Evolutionary conservation across 495 filamentous ascomycete genomes (phyloP).

Genomic region (Oidiodendron maius): DNA sequence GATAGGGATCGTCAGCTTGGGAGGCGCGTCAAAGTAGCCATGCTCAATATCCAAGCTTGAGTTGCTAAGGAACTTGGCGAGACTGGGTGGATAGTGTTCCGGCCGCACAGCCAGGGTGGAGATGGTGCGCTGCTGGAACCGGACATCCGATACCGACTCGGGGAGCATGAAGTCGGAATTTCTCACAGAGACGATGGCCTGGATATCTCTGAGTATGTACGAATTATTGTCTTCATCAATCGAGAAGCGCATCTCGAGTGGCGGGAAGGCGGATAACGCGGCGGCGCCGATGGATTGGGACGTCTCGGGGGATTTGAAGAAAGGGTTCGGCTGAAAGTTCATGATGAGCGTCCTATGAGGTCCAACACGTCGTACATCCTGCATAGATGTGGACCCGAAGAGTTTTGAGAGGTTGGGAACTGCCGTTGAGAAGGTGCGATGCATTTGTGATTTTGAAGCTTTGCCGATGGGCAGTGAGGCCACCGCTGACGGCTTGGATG

Average conservation of each 20-base stretch:
- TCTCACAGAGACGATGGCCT: constrained; percentile 12
- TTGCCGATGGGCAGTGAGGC: background rate
- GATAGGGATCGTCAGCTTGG: constrained; percentile 30
- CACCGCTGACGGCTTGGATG: background rate
- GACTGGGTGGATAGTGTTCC: background rate
- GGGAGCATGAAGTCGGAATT: constrained; percentile 21
- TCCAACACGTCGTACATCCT: background rate
- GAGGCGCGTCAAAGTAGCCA: constrained; percentile 31
- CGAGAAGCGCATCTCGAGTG: constrained; percentile 20
- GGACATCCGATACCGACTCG: constrained; percentile 14
- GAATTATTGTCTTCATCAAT: background rate
- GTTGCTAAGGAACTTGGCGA: constrained; percentile 28
- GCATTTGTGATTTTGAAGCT: background rate
- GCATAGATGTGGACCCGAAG: background rate
- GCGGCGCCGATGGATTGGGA: constrained; percentile 4
- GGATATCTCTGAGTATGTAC: constrained; percentile 8
- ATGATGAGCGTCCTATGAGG: constrained; percentile 6
- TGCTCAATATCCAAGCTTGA: constrained; percentile 29
- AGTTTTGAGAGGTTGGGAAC: background rate
- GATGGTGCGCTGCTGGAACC: constrained; percentile 17
- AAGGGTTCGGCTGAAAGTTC: constrained; percentile 22
- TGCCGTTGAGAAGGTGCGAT: background rate
- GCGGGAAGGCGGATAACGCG: constrained; percentile 17
- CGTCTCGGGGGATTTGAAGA: background rate
- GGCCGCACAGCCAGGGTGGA: background rate